These are phyloP conservation scores for Didymella pomorum DNA, from an alignment of 2,329 filamentous ascomycete species.

Conservation along the genomic window DNA sequence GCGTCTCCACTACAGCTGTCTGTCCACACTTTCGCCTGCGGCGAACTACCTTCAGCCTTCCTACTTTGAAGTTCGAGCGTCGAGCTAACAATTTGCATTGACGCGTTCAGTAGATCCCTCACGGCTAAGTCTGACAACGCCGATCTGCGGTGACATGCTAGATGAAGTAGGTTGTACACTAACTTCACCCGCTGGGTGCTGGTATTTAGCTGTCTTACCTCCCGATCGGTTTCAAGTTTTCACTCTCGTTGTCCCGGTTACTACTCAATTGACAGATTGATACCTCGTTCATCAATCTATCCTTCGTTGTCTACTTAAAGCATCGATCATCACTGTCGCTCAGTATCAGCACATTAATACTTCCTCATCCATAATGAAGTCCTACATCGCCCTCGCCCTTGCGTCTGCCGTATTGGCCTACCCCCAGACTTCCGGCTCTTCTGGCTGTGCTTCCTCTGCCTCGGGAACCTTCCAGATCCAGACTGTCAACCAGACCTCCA, in stretches of 20 bases:
- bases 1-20: conserved; percentile 22
- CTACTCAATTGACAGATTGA: conserved; percentile 39
- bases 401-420: conserved; percentile 40
- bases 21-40: conserved; percentile 13
- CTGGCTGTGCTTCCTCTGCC: conserved; percentile 61
- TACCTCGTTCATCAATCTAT: conserved; percentile 51
- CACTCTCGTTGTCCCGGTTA: conserved; percentile 41
- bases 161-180: conserved; percentile 34
- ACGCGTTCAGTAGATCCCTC: conserved; percentile 40
- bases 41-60: conserved; percentile 35
- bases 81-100: conserved; percentile 36
- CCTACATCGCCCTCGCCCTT: conserved; percentile 41
- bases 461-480: conserved; percentile 68
- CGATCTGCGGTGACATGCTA: conserved; percentile 34
- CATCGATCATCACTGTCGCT: conserved; percentile 19
- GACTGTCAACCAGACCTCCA: conserved; percentile 53
- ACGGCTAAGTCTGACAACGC: conserved; percentile 28
- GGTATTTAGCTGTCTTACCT: conserved; percentile 44
- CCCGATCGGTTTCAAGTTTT: conserved; percentile 27
- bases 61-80: conserved; percentile 31
- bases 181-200: conserved; percentile 22
- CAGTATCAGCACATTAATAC: conserved; percentile 19
- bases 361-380: conserved; percentile 40
- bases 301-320: conserved; percentile 30
- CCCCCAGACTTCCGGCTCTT: conserved; percentile 54